Conservation (phyloP, 2,329 filamentous ascomycete genomes). For the Aspergillus unguis region DNA sequence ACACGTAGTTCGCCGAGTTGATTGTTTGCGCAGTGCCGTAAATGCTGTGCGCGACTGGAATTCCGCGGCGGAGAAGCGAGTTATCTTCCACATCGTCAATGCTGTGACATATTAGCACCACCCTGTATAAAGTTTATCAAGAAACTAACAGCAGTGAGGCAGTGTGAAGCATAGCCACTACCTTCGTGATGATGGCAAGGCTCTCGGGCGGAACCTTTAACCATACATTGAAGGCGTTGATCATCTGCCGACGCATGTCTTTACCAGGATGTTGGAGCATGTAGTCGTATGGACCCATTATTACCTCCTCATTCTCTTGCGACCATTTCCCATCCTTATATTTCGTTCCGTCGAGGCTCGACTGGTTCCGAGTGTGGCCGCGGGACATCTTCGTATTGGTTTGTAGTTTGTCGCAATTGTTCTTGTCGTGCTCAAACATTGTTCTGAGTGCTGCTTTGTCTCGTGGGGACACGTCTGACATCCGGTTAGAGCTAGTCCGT, state of each 20-base stretch:
- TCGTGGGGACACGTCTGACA: constrained; percentile 7
- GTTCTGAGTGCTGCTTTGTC: constrained; percentile 47
- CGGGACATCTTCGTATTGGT: constrained; percentile 22
- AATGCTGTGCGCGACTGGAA: constrained; percentile 49
- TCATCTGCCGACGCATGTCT: constrained; percentile 43
- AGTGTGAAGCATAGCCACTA: constrained; percentile 47
- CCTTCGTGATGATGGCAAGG: constrained; percentile 41
- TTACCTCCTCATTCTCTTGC: constrained; percentile 40
- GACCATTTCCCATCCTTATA: constrained; percentile 38
- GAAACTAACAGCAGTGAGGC: constrained; percentile 41
- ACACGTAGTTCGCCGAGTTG: constrained; percentile 51
- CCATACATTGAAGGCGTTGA: constrained; percentile 46
- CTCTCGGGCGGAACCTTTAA: constrained; percentile 42
- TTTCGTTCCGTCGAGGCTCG: constrained; percentile 39
- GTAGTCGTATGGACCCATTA: constrained; percentile 47
- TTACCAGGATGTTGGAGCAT: constrained; percentile 45
- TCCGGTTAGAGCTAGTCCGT: constrained; percentile 3
- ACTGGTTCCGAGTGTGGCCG: constrained; percentile 35
- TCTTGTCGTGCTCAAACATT: constrained; percentile 55
- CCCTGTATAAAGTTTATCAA: neutral
- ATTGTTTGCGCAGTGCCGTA: constrained; percentile 52
- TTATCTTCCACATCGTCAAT: constrained; percentile 52
- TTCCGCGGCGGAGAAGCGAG: constrained; percentile 47
- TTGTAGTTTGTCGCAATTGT: constrained; percentile 47
- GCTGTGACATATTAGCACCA: constrained; percentile 18